phyloP scores from a whole-genome alignment of 768 basidiomycete genomes.

The Mycena filopes region DNA sequence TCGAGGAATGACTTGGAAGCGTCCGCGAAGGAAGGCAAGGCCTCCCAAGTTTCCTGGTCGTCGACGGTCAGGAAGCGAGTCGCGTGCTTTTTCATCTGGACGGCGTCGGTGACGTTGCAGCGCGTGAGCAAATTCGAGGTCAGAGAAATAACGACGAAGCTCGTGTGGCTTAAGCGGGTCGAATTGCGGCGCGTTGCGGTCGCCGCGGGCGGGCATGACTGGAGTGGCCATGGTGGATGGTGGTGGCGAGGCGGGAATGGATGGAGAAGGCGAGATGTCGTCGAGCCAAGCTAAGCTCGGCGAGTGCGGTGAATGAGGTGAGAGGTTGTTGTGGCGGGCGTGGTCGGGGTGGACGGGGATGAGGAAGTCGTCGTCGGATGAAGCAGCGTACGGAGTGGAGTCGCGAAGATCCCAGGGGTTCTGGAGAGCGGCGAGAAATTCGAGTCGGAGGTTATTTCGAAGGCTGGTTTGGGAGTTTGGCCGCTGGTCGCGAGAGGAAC shows the following conservation, averaged over 20 bases:
- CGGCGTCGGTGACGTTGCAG: slow-evolving; percentile 6
- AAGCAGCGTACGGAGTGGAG: not conserved
- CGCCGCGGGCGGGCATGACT: slow-evolving; percentile 33
- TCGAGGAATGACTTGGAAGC: slow-evolving; percentile 28
- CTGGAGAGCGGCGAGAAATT: slow-evolving; percentile 6
- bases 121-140: slow-evolving; percentile 28
- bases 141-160: slow-evolving; percentile 32
- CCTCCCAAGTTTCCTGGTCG: slow-evolving; percentile 34
- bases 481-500: slow-evolving; percentile 10
- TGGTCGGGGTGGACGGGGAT: not conserved
- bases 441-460: not conserved
- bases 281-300: not conserved
- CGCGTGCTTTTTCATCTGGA: slow-evolving; percentile 32
- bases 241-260: not conserved
- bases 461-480: not conserved
- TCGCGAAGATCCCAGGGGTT: not conserved
- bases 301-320: not conserved
- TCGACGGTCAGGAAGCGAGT: slow-evolving; percentile 27
- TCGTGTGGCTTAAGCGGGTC: slow-evolving; percentile 28
- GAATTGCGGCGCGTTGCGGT: slow-evolving; percentile 34
- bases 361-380: slow-evolving; percentile 1
- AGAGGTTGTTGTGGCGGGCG: slow-evolving; percentile 11
- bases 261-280: not conserved
- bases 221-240: slow-evolving; percentile 3
- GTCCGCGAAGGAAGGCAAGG: slow-evolving; percentile 20